phyloP scores from a whole-genome alignment of 2,329 filamentous ascomycete species.

The Beauveria varroae region DNA sequence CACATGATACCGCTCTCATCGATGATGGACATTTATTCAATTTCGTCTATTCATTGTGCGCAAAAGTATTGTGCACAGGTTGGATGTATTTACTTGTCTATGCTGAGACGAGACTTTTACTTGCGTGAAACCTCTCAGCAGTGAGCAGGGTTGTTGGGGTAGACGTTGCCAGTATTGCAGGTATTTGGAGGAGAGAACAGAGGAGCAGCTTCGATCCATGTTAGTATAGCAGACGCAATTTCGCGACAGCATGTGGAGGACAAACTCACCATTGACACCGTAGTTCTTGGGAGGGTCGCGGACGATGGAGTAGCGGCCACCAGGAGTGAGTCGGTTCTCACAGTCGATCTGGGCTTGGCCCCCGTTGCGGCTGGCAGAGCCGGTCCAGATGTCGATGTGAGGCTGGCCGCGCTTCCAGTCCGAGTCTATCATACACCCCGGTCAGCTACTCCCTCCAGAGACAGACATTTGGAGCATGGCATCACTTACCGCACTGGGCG shows the following conservation, averaged over 20 bases:
- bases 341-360: slow-evolving; percentile 18
- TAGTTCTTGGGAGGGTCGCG: slow-evolving; percentile 17
- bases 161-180: slow-evolving; percentile 17
- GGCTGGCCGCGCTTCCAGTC: slow-evolving; percentile 14
- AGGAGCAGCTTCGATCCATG: slow-evolving; percentile 11
- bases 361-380: slow-evolving; percentile 13
- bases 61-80: neutral
- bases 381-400: slow-evolving; percentile 18
- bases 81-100: neutral
- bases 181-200: slow-evolving; percentile 16
- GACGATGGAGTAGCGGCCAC: slow-evolving; percentile 16
- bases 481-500: slow-evolving; percentile 14
- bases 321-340: slow-evolving; percentile 16
- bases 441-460: neutral
- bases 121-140: slow-evolving; percentile 12
- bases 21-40: neutral
- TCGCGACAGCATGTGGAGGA: too few species aligned
- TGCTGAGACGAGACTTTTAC: neutral
- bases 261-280: slow-evolving; percentile 15
- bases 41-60: neutral
- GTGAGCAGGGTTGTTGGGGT: slow-evolving; percentile 17
- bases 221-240: neutral
- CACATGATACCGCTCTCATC: neutral
- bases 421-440: neutral
- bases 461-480: neutral